Conservation (phyloP, 2,329 filamentous ascomycete species). For the Scedosporium dehoogii region DNA sequence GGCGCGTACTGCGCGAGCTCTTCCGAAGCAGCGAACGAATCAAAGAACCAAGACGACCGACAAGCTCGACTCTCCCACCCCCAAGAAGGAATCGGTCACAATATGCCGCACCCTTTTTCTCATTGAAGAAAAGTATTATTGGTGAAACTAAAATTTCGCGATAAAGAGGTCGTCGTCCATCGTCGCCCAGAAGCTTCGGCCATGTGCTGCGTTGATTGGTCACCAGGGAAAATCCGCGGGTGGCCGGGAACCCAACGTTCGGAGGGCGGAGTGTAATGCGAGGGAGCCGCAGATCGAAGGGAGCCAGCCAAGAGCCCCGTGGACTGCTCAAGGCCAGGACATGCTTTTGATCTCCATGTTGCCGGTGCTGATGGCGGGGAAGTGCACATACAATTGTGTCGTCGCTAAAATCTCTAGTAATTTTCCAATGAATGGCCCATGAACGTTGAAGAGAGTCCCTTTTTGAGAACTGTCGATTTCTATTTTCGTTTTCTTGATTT, state of each 20-base stretch:
- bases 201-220: slow-evolving; percentile 8
- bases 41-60: not conserved
- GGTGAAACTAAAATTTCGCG: not conserved
- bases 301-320: too few species aligned
- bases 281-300: not conserved
- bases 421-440: too few species aligned
- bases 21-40: not conserved
- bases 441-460: too few species aligned
- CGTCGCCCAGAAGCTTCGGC: not conserved
- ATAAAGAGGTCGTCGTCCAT: not conserved
- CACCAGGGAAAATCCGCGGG: not conserved
- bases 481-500: too few species aligned
- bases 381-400: too few species aligned
- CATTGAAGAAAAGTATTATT: not conserved
- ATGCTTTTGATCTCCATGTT: too few species aligned
- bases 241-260: not conserved
- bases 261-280: not conserved
- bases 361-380: too few species aligned
- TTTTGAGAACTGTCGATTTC: too few species aligned
- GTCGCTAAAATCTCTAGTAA: too few species aligned
- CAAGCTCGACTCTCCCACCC: not conserved
- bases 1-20: too few species aligned
- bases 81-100: not conserved
- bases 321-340: too few species aligned
- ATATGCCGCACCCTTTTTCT: not conserved